Conservation (phyloP, 139 green algal genomes). For the Penium margaritaceum region DNA sequence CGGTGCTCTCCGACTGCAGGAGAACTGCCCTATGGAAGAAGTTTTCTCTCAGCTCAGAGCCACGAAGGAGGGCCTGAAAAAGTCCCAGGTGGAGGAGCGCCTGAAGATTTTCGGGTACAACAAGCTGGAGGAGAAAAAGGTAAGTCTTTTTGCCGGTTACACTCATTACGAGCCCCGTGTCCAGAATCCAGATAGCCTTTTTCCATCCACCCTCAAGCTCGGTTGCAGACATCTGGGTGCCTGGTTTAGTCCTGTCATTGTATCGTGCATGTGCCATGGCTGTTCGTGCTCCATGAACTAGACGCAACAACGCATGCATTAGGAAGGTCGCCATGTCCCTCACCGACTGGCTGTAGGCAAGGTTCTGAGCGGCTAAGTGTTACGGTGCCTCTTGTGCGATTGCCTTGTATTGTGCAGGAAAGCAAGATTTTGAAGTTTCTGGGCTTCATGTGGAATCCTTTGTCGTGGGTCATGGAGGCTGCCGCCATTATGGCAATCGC, state of each 20-base stretch:
- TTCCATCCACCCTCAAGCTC: not conserved
- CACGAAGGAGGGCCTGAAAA: slow-evolving; percentile 21
- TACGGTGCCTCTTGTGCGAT: not conserved
- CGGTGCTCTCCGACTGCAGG: too few relatives aligned
- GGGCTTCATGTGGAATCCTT: slow-evolving; percentile 61
- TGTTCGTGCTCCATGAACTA: not conserved
- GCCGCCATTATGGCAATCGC: slow-evolving; percentile 74
- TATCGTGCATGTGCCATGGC: not conserved
- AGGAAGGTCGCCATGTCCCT: not conserved
- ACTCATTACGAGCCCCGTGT: not conserved
- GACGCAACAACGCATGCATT: too few relatives aligned
- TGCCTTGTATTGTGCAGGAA: slow-evolving; percentile 11
- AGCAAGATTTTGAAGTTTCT: slow-evolving; percentile 61
- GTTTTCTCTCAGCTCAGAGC: slow-evolving; percentile 24
- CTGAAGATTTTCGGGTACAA: slow-evolving; percentile 34
- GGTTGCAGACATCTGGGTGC: not conserved
- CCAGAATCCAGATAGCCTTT: not conserved
- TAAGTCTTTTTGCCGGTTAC: not conserved
- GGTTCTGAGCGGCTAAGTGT: not conserved
- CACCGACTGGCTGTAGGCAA: not conserved
- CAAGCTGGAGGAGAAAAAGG: slow-evolving; percentile 42
- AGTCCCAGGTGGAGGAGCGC: slow-evolving; percentile 13
- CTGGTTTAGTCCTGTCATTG: not conserved
- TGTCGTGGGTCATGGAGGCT: slow-evolving; percentile 64
- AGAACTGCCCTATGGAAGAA: slow-evolving; percentile 39